Conservation (phyloP, 2,329 filamentous ascomycete genomes). For the Stachybotrys echinatus region DNA sequence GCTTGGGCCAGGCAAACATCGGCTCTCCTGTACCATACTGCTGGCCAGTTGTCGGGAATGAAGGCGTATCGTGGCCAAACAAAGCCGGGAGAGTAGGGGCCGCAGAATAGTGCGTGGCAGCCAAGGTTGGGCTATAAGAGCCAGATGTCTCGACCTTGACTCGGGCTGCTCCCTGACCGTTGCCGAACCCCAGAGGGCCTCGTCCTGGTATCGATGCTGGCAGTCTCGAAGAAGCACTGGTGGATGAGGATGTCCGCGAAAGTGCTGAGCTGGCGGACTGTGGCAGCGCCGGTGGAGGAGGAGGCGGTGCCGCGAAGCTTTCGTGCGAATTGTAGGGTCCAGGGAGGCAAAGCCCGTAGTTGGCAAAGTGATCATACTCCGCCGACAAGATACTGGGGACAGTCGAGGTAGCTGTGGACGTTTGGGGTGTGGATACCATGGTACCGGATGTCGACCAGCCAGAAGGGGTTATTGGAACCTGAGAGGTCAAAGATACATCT, state of each 20-base stretch:
- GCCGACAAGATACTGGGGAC: conserved; percentile 40
- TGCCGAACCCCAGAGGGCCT: neutral
- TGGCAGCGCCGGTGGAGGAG: conserved; percentile 18
- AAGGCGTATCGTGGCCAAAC: conserved; percentile 9
- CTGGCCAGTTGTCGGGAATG: conserved; percentile 13
- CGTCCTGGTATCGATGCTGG: conserved; percentile 10
- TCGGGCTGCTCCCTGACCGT: neutral
- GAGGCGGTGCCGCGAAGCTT: conserved; percentile 26
- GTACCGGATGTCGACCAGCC: conserved; percentile 36
- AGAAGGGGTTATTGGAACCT: conserved; percentile 35
- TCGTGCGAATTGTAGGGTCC: conserved; percentile 38
- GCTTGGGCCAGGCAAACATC: conserved; percentile 14
- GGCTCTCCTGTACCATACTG: conserved; percentile 9
- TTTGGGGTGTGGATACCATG: conserved; percentile 27
- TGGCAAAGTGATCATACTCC: conserved; percentile 47
- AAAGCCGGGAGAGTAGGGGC: neutral
- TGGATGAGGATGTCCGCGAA: conserved; percentile 14
- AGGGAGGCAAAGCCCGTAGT: conserved; percentile 36
- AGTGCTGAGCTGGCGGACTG: conserved; percentile 15
- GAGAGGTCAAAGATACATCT: conserved; percentile 12
- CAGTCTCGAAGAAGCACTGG: conserved; percentile 10
- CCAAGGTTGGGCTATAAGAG: neutral
- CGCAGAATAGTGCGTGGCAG: neutral
- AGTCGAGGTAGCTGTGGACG: conserved; percentile 30
- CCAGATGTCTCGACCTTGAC: neutral